Percentiles rank a stretch among this genome's conserved stretches.
phyloP scores from a whole-genome alignment of 148 eudicot genomes.

The Bassia scoparia region DNA sequence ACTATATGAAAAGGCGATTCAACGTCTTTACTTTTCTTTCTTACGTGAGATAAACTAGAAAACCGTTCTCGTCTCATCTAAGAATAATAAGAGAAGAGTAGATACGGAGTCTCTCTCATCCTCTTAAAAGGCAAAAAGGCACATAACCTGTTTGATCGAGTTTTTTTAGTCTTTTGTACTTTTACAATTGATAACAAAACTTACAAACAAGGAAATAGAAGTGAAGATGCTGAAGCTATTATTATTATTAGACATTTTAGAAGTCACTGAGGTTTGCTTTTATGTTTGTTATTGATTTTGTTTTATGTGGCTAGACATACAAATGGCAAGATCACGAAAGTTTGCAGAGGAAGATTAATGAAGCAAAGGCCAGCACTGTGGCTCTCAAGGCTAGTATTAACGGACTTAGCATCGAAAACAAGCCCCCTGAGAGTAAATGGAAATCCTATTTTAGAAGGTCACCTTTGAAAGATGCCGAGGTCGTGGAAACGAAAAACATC shows the following conservation, averaged over 20 bases:
- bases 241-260: neutral
- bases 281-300: neutral
- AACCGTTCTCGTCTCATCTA: too few species aligned
- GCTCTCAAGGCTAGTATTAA: constrained; percentile 64
- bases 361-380: constrained; percentile 68
- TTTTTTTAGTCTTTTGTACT: too few species aligned
- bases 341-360: constrained; percentile 63
- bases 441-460: constrained; percentile 67
- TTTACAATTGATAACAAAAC: neutral
- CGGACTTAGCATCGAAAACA: constrained; percentile 45
- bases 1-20: too few species aligned
- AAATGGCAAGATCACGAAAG: constrained; percentile 85
- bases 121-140: too few species aligned
- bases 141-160: too few species aligned
- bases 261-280: too few species aligned
- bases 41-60: too few species aligned
- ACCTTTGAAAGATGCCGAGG: constrained; percentile 44
- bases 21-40: too few species aligned
- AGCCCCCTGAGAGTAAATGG: constrained; percentile 75
- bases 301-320: constrained; percentile 49
- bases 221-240: neutral
- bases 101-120: too few species aligned
- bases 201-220: too few species aligned
- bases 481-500: constrained; percentile 47
- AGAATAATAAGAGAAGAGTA: too few species aligned